phyloP scores from a whole-genome alignment of 208 protist genomes.

The Trichomonas vaginalis region DNA sequence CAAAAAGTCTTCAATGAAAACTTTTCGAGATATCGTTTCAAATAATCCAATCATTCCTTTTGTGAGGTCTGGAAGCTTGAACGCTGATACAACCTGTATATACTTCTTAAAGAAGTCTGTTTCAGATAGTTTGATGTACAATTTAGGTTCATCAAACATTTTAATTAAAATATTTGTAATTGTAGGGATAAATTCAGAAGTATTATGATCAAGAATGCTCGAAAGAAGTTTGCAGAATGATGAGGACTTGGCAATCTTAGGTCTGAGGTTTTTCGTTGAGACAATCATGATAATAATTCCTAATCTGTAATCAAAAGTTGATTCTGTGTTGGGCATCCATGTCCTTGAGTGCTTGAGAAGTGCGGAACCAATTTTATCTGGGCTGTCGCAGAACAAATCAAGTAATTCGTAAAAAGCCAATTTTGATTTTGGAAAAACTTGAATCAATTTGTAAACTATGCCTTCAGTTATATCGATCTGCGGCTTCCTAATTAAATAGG shows the following conservation, averaged over 20 bases:
- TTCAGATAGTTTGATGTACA: background rate
- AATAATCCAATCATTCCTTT: background rate
- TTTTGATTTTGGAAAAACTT: background rate
- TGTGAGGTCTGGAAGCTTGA: background rate
- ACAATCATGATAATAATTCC: background rate
- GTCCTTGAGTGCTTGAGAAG: background rate
- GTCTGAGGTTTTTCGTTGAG: background rate
- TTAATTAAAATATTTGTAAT: background rate
- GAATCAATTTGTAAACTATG: background rate
- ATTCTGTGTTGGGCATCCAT: background rate
- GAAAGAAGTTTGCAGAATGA: background rate
- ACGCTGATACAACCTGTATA: background rate
- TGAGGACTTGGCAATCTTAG: background rate
- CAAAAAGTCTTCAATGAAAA: background rate
- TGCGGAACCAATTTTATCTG: background rate
- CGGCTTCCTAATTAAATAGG: background rate
- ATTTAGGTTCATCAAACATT: background rate
- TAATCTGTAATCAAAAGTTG: background rate
- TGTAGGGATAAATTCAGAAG: background rate
- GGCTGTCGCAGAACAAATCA: background rate
- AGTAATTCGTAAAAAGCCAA: background rate
- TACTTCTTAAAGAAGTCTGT: background rate
- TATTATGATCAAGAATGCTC: background rate
- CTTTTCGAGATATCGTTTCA: background rate
- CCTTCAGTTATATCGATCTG: background rate